Percentiles rank a stretch among this genome's conserved stretches.
Evolutionary conservation across 345 rosid genomes (phyloP).

Genomic region (Melastoma malabathricum): DNA sequence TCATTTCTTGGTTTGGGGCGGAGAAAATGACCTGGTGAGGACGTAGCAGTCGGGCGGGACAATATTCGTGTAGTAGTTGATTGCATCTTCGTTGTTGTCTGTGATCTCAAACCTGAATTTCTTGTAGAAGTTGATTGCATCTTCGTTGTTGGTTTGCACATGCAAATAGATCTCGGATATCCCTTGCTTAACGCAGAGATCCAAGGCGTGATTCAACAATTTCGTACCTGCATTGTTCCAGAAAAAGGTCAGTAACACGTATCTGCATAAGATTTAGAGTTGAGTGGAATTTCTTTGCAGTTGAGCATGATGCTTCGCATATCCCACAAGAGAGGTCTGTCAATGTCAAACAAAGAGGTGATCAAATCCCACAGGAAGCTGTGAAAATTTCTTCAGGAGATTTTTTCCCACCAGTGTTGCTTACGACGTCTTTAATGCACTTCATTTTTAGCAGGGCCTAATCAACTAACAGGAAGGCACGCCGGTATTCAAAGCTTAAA

Average conservation of each 20-base stretch:
- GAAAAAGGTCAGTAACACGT: background rate
- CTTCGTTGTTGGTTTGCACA: conserved; percentile 93
- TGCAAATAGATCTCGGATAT: conserved; percentile 82
- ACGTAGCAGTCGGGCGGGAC: conserved; percentile 77
- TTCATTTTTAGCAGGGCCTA: too few relatives aligned
- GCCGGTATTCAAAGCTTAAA: too few relatives aligned
- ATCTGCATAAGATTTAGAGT: background rate
- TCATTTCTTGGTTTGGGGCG: conserved; percentile 39
- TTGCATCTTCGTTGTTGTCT: conserved; percentile 60
- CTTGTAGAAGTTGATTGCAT: conserved; percentile 89
- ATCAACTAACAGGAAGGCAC: too few relatives aligned
- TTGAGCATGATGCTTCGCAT: too few relatives aligned
- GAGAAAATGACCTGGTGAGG: conserved; percentile 41
- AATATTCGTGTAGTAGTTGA: conserved; percentile 73
- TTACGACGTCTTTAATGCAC: too few relatives aligned
- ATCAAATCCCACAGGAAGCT: too few relatives aligned
- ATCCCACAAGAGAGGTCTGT: too few relatives aligned
- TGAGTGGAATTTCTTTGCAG: too few relatives aligned
- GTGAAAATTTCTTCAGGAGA: too few relatives aligned
- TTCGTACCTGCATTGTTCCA: conserved; percentile 50
- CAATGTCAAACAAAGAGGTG: too few relatives aligned
- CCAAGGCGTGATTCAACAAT: conserved; percentile 80
- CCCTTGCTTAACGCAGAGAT: conserved; percentile 58
- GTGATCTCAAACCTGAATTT: conserved; percentile 85
- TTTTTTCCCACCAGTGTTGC: too few relatives aligned